Conservation (phyloP, 352 stramenopile genomes). For the Globisporangium heterothallicum region DNA sequence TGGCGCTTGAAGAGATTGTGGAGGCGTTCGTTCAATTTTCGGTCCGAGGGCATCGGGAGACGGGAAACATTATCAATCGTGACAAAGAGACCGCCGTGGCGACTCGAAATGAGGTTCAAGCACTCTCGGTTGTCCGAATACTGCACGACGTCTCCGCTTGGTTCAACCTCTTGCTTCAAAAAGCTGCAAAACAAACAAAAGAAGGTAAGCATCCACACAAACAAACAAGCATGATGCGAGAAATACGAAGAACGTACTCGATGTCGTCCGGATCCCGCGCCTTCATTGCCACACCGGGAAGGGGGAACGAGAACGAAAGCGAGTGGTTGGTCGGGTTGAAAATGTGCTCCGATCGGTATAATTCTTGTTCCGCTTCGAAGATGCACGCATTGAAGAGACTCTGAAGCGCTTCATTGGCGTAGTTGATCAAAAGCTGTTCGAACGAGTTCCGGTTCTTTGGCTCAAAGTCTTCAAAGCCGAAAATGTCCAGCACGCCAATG, state of each 20-base stretch:
- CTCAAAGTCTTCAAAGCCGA: conserved; percentile 90
- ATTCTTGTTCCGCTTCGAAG: conserved; percentile 80
- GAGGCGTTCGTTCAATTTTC: conserved; percentile 80
- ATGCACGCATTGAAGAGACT: conserved; percentile 88
- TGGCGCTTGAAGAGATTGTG: conserved; percentile 81
- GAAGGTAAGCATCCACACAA: background rate
- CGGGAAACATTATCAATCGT: conserved; percentile 83
- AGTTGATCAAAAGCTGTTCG: conserved; percentile 92
- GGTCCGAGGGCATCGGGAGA: conserved; percentile 83
- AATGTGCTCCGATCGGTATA: conserved; percentile 82
- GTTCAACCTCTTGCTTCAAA: conserved; percentile 28
- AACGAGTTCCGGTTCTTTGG: conserved; percentile 88
- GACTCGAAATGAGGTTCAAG: conserved; percentile 79
- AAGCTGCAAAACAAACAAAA: conserved; percentile 17
- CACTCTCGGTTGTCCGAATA: conserved; percentile 86
- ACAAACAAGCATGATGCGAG: background rate
- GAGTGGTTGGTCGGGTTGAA: conserved; percentile 78
- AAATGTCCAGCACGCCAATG: conserved; percentile 91
- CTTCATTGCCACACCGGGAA: conserved; percentile 31
- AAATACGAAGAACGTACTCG: conserved; percentile 17
- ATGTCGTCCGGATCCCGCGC: conserved; percentile 30
- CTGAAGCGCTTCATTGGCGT: conserved; percentile 89
- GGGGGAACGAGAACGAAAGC: conserved; percentile 65
- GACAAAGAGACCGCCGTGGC: conserved; percentile 74
- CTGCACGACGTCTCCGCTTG: conserved; percentile 45